Percentiles rank a stretch among this genome's conserved stretches.
Conservation (phyloP, 345 rosid species). For the Lepidium africanum region DNA sequence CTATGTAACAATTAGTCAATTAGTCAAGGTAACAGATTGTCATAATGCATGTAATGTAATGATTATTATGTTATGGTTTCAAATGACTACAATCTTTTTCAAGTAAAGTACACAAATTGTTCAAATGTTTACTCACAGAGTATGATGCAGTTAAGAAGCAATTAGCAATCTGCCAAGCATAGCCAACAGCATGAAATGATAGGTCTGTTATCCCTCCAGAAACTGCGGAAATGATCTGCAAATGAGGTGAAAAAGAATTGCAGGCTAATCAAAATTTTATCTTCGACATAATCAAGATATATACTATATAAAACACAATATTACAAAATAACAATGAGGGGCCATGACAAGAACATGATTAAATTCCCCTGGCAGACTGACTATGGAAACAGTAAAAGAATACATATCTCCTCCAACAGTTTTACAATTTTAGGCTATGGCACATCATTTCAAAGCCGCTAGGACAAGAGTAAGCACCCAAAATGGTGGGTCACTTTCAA, state of each 20-base stretch:
- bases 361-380: background rate
- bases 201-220: slow-evolving; percentile 97
- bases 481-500: background rate
- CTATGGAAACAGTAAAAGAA: background rate
- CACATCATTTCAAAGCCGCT: background rate
- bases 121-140: slow-evolving; percentile 56
- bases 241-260: background rate
- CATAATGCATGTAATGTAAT: background rate
- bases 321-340: background rate
- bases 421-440: background rate
- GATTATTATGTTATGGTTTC: background rate
- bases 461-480: background rate
- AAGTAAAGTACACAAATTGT: background rate
- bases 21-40: background rate
- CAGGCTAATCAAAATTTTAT: background rate
- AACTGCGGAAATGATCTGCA: slow-evolving; percentile 87
- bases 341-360: background rate
- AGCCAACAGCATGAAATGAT: slow-evolving; percentile 83
- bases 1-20: too few relatives aligned
- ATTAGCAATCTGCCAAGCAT: slow-evolving; percentile 85
- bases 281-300: background rate
- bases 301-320: background rate
- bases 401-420: background rate
- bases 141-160: slow-evolving; percentile 93
- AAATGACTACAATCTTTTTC: background rate